A percentile compares a stretch with the other conserved stretches of the same genome.
Evolutionary conservation across 2,329 filamentous ascomycete species (phyloP).

Genomic region (Stagonosporopsis rhizophila): DNA sequence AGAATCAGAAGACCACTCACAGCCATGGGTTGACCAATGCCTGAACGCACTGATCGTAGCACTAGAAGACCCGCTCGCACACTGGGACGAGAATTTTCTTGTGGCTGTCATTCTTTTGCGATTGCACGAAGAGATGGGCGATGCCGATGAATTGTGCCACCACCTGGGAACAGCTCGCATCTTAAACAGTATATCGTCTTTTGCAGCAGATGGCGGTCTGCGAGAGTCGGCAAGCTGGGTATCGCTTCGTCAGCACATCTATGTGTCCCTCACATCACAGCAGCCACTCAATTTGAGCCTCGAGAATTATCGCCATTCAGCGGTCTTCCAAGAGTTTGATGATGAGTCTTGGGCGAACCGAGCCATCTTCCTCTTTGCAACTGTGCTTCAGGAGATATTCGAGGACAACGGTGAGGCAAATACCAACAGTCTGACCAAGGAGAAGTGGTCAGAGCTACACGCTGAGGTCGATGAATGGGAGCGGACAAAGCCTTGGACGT

Average conservation of each 20-base stretch:
- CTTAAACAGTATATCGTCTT: slow-evolving; percentile 49
- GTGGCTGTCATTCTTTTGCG: slow-evolving; percentile 59
- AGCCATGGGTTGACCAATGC: slow-evolving; percentile 56
- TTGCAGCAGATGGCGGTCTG: slow-evolving; percentile 49
- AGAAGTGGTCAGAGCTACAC: slow-evolving; percentile 40
- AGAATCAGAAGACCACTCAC: slow-evolving; percentile 52
- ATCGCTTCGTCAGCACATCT: slow-evolving; percentile 52
- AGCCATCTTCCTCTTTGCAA: slow-evolving; percentile 42
- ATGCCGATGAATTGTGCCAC: slow-evolving; percentile 50
- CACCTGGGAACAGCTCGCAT: slow-evolving; percentile 51
- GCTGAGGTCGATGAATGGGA: slow-evolving; percentile 44
- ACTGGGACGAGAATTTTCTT: slow-evolving; percentile 57
- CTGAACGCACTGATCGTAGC: slow-evolving; percentile 57
- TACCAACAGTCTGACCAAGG: slow-evolving; percentile 25
- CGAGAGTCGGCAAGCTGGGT: slow-evolving; percentile 53
- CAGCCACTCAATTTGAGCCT: slow-evolving; percentile 42
- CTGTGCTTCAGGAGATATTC: slow-evolving; percentile 38
- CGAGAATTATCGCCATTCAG: slow-evolving; percentile 39
- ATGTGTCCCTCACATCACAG: slow-evolving; percentile 48
- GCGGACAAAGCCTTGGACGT: slow-evolving; percentile 41
- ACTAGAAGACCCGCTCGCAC: slow-evolving; percentile 51
- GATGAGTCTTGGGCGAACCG: slow-evolving; percentile 44
- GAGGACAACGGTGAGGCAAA: slow-evolving; percentile 28
- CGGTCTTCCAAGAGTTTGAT: slow-evolving; percentile 40
- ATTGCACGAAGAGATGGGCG: slow-evolving; percentile 57